Evolutionary conservation across 768 basidiomycete species (phyloP).

Genomic region (Naganishia friedmannii): DNA sequence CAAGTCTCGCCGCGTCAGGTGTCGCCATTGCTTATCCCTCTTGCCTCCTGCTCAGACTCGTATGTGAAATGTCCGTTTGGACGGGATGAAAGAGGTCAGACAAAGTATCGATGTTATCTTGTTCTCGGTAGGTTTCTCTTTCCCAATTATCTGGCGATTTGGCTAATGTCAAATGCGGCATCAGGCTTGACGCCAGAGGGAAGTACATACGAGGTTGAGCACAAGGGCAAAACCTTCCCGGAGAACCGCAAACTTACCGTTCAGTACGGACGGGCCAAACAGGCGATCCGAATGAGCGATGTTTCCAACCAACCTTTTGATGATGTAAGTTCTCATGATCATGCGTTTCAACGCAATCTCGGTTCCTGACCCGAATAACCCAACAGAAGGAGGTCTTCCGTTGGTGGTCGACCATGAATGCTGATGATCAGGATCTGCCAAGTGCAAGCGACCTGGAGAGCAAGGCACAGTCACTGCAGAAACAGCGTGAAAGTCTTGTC

Average conservation of each 20-base stretch:
- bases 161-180: conserved; percentile 1
- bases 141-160: not conserved
- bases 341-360: conserved; percentile 42
- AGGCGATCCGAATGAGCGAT: conserved; percentile 72
- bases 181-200: conserved; percentile 36
- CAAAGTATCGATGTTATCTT: conserved; percentile 79
- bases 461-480: conserved; percentile 65
- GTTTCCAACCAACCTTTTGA: conserved; percentile 72
- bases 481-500: conserved; percentile 62
- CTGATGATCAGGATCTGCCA: conserved; percentile 66
- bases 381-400: conserved; percentile 72
- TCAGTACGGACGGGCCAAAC: conserved; percentile 68
- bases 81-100: conserved; percentile 57
- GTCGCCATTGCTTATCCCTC: not conserved
- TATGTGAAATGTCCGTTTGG: conserved; percentile 86
- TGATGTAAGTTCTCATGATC: conserved; percentile 56
- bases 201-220: conserved; percentile 43
- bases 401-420: conserved; percentile 34
- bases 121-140: conserved; percentile 63
- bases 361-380: too few species aligned
- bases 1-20: not conserved
- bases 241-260: conserved; percentile 70
- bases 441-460: conserved; percentile 62
- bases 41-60: conserved; percentile 59
- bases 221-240: conserved; percentile 39